Conservation (phyloP, 352 stramenopile species). For the Phytopythium mirpurense region DNA sequence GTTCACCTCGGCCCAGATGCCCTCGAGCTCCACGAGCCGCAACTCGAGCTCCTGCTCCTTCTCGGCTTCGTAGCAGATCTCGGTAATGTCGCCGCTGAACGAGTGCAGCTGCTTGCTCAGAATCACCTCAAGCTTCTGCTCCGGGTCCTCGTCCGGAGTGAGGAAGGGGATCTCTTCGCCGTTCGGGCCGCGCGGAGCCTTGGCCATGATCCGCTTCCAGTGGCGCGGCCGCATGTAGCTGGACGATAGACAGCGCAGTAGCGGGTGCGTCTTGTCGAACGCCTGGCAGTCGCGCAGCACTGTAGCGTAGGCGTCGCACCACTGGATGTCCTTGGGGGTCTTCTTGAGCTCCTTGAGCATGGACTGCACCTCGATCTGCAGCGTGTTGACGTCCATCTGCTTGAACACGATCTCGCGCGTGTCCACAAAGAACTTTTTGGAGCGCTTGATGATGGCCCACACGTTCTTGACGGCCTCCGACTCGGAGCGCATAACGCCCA, state of each 20-base stretch:
- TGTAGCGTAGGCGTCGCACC: conserved; percentile 87
- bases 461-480: conserved; percentile 74
- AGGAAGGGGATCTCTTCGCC: conserved; percentile 54
- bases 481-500: conserved; percentile 83
- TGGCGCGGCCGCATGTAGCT: conserved; percentile 92
- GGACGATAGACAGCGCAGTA: conserved; percentile 70
- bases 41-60: conserved; percentile 96
- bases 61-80: conserved; percentile 95
- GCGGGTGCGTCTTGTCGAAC: conserved; percentile 81
- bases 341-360: conserved; percentile 93
- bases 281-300: conserved; percentile 75
- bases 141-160: conserved; percentile 90
- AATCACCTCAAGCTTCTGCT: conserved; percentile 88
- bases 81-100: conserved; percentile 93
- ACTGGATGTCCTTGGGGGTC: conserved; percentile 91
- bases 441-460: conserved; percentile 76
- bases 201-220: conserved; percentile 91
- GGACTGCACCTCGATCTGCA: conserved; percentile 94
- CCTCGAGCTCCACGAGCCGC: conserved; percentile 87
- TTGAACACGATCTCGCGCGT: conserved; percentile 87
- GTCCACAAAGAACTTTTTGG: conserved; percentile 61
- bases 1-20: conserved; percentile 90
- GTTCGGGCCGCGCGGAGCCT: conserved; percentile 42
- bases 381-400: conserved; percentile 88
- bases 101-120: conserved; percentile 92